Evolutionary conservation across 768 basidiomycete species (phyloP).

Genomic region (Tremella mesenterica): DNA sequence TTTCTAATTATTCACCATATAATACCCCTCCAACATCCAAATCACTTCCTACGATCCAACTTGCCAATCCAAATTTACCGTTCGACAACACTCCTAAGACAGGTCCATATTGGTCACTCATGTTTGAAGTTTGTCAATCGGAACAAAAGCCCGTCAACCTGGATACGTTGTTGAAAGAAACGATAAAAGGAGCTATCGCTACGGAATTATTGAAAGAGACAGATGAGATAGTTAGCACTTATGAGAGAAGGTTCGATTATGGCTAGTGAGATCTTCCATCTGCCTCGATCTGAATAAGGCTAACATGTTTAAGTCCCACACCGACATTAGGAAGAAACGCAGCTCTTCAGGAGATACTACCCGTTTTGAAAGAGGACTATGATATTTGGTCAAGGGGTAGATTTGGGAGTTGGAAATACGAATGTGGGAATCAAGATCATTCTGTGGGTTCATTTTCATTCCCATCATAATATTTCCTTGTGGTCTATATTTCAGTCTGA

Average conservation of each 20-base stretch:
- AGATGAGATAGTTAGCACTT: slow-evolving; percentile 46
- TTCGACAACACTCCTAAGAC: slow-evolving; percentile 10
- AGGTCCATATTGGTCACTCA: slow-evolving; percentile 46
- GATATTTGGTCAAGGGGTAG: slow-evolving; percentile 43
- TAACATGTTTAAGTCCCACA: slow-evolving; percentile 35
- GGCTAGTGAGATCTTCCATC: slow-evolving; percentile 27
- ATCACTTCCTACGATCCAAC: slow-evolving; percentile 41
- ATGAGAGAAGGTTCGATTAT: slow-evolving; percentile 42
- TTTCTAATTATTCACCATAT: slow-evolving; percentile 47
- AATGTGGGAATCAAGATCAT: slow-evolving; percentile 37
- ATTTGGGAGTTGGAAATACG: slow-evolving; percentile 36
- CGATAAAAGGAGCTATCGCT: slow-evolving; percentile 44
- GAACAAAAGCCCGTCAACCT: slow-evolving; percentile 44
- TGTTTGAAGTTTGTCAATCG: slow-evolving; percentile 47
- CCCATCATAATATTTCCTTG: too few species aligned
- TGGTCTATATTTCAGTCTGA: too few species aligned
- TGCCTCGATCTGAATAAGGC: background rate
- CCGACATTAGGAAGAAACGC: slow-evolving; percentile 44
- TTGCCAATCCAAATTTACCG: slow-evolving; percentile 37
- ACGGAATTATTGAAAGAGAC: slow-evolving; percentile 38
- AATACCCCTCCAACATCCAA: slow-evolving; percentile 36
- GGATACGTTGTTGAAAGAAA: slow-evolving; percentile 41
- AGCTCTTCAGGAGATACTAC: slow-evolving; percentile 42
- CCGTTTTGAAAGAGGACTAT: slow-evolving; percentile 40
- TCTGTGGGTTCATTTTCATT: slow-evolving; percentile 16